Evolutionary conservation across 2,329 filamentous ascomycete genomes (phyloP).

Genomic region (Aspergillus proliferans): DNA sequence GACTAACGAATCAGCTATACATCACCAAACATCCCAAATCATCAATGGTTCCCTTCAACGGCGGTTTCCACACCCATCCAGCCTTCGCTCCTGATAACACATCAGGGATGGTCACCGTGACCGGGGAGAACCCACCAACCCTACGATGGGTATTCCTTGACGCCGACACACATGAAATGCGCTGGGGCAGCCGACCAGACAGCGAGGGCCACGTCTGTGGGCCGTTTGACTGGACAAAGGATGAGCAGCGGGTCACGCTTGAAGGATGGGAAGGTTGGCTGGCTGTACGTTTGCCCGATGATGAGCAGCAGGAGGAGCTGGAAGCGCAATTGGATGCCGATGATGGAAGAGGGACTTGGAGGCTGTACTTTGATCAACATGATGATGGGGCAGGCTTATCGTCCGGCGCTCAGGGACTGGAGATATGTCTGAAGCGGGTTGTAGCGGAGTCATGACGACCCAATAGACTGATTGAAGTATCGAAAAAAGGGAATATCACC

Average conservation of each 20-base stretch:
- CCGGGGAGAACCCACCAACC: slow-evolving; percentile 15
- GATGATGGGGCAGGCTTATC: slow-evolving; percentile 19
- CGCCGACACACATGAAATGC: slow-evolving; percentile 17
- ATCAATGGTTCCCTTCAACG: slow-evolving; percentile 16
- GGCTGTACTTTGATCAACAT: slow-evolving; percentile 20
- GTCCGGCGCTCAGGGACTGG: slow-evolving; percentile 14
- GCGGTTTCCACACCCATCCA: slow-evolving; percentile 19
- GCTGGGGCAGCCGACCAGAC: slow-evolving; percentile 19
- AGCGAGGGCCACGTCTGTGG: slow-evolving; percentile 17
- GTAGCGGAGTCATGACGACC: no score
- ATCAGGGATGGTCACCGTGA: slow-evolving; percentile 18
- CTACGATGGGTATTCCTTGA: slow-evolving; percentile 21
- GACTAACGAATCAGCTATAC: slow-evolving; percentile 10
- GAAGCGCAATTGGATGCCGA: slow-evolving; percentile 9
- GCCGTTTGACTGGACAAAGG: slow-evolving; percentile 17
- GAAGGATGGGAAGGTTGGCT: slow-evolving; percentile 20
- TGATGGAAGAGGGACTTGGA: slow-evolving; percentile 14
- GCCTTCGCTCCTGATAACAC: slow-evolving; percentile 18
- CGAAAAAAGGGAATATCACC: no score
- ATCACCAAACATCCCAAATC: slow-evolving; percentile 14
- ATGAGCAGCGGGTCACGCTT: slow-evolving; percentile 14
- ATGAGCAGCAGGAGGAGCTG: slow-evolving; percentile 9
- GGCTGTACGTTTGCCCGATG: slow-evolving; percentile 16
- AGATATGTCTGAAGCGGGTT: slow-evolving; percentile 6
- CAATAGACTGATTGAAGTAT: no score